phyloP scores from a whole-genome alignment of 768 basidiomycete genomes.

The Pleurotus djamor region DNA sequence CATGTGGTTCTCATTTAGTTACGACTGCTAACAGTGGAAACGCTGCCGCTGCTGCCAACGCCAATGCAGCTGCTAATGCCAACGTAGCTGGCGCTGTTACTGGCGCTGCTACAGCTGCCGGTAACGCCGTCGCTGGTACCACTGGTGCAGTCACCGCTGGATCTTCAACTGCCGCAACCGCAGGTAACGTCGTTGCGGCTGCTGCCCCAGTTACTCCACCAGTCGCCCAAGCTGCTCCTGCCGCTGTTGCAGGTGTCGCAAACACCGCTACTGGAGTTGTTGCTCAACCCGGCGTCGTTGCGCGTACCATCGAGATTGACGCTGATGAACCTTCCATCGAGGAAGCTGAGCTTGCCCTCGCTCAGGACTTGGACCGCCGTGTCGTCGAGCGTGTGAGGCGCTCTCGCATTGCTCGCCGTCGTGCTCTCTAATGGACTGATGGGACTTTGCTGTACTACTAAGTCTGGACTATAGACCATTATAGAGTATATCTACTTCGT shows the following conservation, averaged over 20 bases:
- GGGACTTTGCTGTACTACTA: too few species aligned
- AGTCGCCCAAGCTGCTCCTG: background rate
- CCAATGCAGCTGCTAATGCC: background rate
- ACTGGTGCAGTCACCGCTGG: background rate
- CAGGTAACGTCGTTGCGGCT: background rate
- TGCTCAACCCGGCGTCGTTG: background rate
- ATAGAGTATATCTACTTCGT: too few species aligned
- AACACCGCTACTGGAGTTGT: background rate
- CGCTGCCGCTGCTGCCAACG: background rate
- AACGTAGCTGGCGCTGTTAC: background rate
- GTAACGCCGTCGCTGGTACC: background rate
- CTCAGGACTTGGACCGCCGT: constrained; percentile 1
- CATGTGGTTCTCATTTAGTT: background rate
- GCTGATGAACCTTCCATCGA: background rate
- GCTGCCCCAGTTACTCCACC: background rate
- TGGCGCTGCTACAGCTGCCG: background rate
- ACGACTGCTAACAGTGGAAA: background rate
- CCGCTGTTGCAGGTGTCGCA: background rate
- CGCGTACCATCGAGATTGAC: background rate
- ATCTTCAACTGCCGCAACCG: background rate
- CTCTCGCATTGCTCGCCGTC: background rate
- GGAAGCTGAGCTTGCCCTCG: constrained; percentile 3
- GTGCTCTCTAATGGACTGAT: too few species aligned
- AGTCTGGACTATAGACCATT: too few species aligned
- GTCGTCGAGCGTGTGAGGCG: background rate